phyloP scores from a whole-genome alignment of 352 stramenopile genomes.

The Pythium sukuiense region DNA sequence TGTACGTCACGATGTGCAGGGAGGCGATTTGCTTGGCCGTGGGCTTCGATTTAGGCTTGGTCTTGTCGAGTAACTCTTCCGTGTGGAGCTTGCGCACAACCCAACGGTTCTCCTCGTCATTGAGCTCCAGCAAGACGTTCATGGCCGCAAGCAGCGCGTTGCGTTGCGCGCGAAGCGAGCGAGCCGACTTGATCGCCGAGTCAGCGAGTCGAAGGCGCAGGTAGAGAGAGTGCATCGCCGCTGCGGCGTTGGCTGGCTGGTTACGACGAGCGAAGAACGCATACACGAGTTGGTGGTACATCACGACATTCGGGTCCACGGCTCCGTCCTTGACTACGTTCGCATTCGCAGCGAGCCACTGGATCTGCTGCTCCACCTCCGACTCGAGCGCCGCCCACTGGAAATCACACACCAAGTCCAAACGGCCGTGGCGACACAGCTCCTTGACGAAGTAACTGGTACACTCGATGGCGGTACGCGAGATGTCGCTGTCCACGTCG shows the following conservation, averaged over 20 bases:
- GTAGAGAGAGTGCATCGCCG: slow-evolving; percentile 57
- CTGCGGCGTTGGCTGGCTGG: slow-evolving; percentile 60
- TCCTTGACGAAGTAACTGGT: slow-evolving; percentile 77
- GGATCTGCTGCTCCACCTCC: slow-evolving; percentile 68
- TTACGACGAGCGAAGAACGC: slow-evolving; percentile 66
- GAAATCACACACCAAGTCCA: slow-evolving; percentile 73
- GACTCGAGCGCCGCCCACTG: slow-evolving; percentile 61
- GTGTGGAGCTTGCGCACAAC: slow-evolving; percentile 71
- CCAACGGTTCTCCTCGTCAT: slow-evolving; percentile 54
- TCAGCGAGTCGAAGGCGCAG: slow-evolving; percentile 42
- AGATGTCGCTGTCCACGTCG: slow-evolving; percentile 29
- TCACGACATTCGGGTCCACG: slow-evolving; percentile 46
- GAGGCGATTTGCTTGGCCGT: slow-evolving; percentile 24
- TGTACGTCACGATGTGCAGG: slow-evolving; percentile 60
- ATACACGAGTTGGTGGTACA: slow-evolving; percentile 72
- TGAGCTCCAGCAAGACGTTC: slow-evolving; percentile 40
- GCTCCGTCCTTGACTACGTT: slow-evolving; percentile 42
- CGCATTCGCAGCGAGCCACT: slow-evolving; percentile 73
- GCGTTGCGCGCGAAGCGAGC: slow-evolving; percentile 53
- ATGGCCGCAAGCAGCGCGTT: slow-evolving; percentile 56
- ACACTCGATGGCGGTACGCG: slow-evolving; percentile 49
- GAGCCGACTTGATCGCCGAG: slow-evolving; percentile 36
- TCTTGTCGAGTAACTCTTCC: slow-evolving; percentile 38
- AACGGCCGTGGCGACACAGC: slow-evolving; percentile 56
- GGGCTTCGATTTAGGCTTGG: slow-evolving; percentile 6